Base-by-base conservation (phyloP, 371 early-diverging fungal species). In the Mucor mucedo region DNA sequence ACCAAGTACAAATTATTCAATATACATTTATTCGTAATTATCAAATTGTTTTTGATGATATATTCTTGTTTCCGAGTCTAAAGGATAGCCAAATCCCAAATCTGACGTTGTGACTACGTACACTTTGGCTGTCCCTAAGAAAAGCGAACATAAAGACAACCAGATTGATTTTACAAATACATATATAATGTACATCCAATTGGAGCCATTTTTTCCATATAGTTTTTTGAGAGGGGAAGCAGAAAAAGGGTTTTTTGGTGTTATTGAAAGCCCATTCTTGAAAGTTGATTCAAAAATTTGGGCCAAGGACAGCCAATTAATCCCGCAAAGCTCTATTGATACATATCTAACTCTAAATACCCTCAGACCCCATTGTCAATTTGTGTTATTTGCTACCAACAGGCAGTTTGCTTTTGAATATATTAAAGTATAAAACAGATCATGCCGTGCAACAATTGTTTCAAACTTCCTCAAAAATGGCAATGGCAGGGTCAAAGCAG, bases 181-280 rank as follows among this genome's bases (percentile, higher is more conserved):
- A 59, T 59, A 0, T 65, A 65, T 53, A 65, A 41, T 59, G 35
- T 42, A 33, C 30, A 53, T 35, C 66, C 66, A 5, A 60, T 55
- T 33, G 28, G 59, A 55, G 53, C 60, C 21, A 53, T 60, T 3
- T 29, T 65, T 58, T 45, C 32, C n/a, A 65, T 39, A 65, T 58
- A 42, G 39, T 21, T 60, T 60, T 39, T 59, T 56, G 13, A 60
- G 50, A 27, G 49, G 48, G 40, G 35, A 38, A 35, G 40, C 52
- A 3, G 32, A 63, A 44, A 52, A 41, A 52, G 58, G 42, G 32
- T 55, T 62, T 62, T n/a, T 45, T 48, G 10, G 30, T 32, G 47
- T 10, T 55, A 30, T 9, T 47, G 38, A 48, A 16, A 48, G 55
- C 9, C 38, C 47, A 10, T 38, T 48, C 14, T 48, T 62, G 11